Percentiles rank a stretch among this genome's conserved stretches.
Conservation (phyloP, 2,329 filamentous ascomycete genomes). For the Diaporthe sp. region DNA sequence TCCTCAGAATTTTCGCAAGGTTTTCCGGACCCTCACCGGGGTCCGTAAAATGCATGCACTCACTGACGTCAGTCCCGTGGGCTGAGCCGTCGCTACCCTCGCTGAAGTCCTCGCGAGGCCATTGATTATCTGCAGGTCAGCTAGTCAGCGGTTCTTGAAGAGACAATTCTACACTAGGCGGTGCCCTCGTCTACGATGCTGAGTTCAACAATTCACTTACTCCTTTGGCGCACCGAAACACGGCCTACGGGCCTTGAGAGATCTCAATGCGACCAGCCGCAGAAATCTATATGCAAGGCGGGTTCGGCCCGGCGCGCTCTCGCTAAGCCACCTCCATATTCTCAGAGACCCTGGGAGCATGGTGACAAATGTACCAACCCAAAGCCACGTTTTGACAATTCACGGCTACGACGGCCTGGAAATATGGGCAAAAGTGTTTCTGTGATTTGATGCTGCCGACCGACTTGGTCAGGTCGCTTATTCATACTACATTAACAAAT, state of each 20-base stretch:
- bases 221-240: not conserved
- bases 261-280: constrained; percentile 37
- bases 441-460: constrained; percentile 10
- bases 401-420: not conserved
- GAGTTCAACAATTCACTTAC: not conserved
- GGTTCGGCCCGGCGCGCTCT: constrained; percentile 39
- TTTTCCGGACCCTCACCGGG: constrained; percentile 28
- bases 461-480: not conserved
- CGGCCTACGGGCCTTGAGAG: constrained; percentile 18
- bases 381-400: not conserved
- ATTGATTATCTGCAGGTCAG: not conserved
- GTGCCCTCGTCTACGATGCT: not conserved
- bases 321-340: constrained; percentile 26
- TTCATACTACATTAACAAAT: not conserved
- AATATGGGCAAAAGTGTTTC: not conserved
- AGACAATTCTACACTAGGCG: rapidly evolving
- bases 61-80: constrained; percentile 21
- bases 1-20: constrained; percentile 27
- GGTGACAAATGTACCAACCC: not conserved
- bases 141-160: not conserved
- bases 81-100: constrained; percentile 12
- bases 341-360: not conserved
- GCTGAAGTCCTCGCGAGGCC: not conserved
- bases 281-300: constrained; percentile 28
- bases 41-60: constrained; percentile 12